Conservation (phyloP, 2,329 filamentous ascomycete genomes). For the Elsinoe arachidis region DNA sequence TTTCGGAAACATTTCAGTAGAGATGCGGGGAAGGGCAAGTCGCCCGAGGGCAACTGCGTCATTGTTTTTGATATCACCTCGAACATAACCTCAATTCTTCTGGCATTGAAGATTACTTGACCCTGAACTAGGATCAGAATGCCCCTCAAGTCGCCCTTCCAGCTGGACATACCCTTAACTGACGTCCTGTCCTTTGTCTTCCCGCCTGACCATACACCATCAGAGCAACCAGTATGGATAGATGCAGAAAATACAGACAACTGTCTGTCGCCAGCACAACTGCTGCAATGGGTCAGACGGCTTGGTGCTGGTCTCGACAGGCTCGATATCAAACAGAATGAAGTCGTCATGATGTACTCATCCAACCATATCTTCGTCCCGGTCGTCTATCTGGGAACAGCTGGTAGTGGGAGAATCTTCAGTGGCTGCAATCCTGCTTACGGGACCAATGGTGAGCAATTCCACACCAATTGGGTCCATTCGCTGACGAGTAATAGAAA, state of each 20-base stretch:
- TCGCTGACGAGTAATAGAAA: constrained; percentile 32
- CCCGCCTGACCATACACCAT: constrained; percentile 26
- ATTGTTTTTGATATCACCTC: too few species aligned
- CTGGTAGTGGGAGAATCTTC: constrained; percentile 46
- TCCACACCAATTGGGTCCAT: background rate
- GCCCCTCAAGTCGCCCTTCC: constrained; percentile 39
- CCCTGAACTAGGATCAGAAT: constrained; percentile 25
- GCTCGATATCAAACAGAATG: constrained; percentile 39
- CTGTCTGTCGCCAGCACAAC: constrained; percentile 40
- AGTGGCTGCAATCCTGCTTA: constrained; percentile 49
- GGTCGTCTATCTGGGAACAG: constrained; percentile 45
- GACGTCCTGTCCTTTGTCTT: constrained; percentile 35
- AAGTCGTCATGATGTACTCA: constrained; percentile 47
- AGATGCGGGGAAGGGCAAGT: too few species aligned
- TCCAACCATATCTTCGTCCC: constrained; percentile 50
- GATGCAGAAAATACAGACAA: constrained; percentile 40
- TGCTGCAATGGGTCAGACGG: constrained; percentile 44
- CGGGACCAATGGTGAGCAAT: constrained; percentile 36
- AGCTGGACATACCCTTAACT: constrained; percentile 39
- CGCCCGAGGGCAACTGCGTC: too few species aligned
- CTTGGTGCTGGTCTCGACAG: constrained; percentile 42
- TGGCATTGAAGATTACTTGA: too few species aligned
- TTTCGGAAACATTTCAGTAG: too few species aligned
- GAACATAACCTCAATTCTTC: too few species aligned
- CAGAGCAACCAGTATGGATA: constrained; percentile 45